A percentile compares a stretch with the other conserved stretches of the same genome.
Evolutionary conservation across 1,139 yeast genomes (phyloP).

Genomic region (Candida sojae): DNA sequence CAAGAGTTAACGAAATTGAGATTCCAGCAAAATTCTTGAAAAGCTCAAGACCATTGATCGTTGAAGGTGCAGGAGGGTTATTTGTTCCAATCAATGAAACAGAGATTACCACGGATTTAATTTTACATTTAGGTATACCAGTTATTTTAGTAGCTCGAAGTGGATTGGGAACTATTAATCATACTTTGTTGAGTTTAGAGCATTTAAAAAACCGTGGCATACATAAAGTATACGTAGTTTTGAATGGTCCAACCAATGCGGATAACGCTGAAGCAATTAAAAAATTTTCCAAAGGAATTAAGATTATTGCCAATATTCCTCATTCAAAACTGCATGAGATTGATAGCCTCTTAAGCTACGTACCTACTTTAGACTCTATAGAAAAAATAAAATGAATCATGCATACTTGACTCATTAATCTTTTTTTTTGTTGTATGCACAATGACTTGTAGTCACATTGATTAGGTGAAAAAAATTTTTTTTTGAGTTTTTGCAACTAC

Average conservation of each 20-base stretch:
- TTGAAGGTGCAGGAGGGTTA: background rate
- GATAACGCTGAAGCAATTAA: background rate
- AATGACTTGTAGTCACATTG: background rate
- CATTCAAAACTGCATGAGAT: background rate
- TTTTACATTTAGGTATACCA: background rate
- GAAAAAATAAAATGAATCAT: background rate
- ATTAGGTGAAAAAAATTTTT: background rate
- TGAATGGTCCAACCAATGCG: background rate
- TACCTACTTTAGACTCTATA: background rate
- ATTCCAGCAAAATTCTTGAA: background rate
- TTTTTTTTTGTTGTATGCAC: background rate
- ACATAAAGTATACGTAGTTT: background rate
- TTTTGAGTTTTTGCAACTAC: background rate
- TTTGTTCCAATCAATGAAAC: background rate
- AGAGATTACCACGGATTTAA: slow-evolving; percentile 1
- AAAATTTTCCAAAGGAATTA: background rate
- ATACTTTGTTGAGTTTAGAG: slow-evolving; percentile 1
- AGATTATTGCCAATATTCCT: background rate
- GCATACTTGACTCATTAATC: background rate
- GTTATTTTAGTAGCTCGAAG: slow-evolving; percentile 1
- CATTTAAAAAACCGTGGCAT: background rate
- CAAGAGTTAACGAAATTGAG: background rate
- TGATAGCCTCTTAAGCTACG: background rate
- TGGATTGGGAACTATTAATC: slow-evolving; percentile 1
- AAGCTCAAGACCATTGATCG: background rate